phyloP scores from a whole-genome alignment of 1,284 basidiomycete species.

The Blastosporella zonata region DNA sequence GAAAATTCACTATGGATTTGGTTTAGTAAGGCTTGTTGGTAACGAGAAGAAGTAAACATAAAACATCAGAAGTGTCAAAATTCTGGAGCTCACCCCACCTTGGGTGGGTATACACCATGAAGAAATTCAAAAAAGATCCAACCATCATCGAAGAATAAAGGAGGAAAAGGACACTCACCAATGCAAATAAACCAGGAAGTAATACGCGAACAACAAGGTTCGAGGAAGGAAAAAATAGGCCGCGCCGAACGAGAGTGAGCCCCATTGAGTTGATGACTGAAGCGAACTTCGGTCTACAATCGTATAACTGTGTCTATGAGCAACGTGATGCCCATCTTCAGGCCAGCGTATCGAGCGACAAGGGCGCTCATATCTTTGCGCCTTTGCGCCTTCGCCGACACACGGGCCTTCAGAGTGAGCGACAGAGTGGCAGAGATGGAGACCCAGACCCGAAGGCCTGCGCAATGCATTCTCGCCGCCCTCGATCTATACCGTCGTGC shows the following conservation, averaged over 20 bases:
- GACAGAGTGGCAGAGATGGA: constrained; percentile 58
- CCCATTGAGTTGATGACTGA: constrained; percentile 77
- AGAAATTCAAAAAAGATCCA: constrained; percentile 71
- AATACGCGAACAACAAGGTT: constrained; percentile 46
- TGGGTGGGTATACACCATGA: constrained; percentile 73
- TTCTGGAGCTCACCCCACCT: constrained; percentile 68
- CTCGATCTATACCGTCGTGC: constrained; percentile 54
- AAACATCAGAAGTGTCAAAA: constrained; percentile 64
- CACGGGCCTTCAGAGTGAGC: constrained; percentile 34
- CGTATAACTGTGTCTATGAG: constrained; percentile 88
- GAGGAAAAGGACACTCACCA: constrained; percentile 33
- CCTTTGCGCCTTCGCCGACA: constrained; percentile 38
- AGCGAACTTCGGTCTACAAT: constrained; percentile 47
- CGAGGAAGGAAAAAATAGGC: constrained; percentile 46
- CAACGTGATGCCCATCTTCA: constrained; percentile 52
- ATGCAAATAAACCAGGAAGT: background rate
- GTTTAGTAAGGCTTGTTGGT: background rate
- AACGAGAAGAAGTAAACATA: background rate
- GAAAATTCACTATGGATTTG: background rate
- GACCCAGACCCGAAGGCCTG: constrained; percentile 26
- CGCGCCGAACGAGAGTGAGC: constrained; percentile 78
- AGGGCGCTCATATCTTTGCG: constrained; percentile 77
- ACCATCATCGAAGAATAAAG: constrained; percentile 46
- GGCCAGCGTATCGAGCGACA: constrained; percentile 40
- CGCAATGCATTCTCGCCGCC: constrained; percentile 46